Evolutionary conservation across 371 early-diverging fungal genomes (phyloP).

Genomic region (Blastocladiella emersonii): DNA sequence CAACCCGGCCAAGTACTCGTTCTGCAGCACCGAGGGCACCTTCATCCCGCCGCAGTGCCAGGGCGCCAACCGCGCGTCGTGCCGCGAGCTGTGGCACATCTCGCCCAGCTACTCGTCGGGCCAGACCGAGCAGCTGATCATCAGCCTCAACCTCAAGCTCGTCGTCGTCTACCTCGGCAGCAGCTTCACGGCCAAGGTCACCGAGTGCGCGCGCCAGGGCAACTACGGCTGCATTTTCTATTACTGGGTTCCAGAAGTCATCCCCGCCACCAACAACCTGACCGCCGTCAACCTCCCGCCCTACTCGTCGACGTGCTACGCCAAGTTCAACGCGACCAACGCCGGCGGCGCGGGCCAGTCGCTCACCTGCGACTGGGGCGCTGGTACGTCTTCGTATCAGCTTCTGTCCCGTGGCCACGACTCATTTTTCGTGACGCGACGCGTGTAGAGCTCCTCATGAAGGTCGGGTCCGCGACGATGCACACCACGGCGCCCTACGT

Average conservation of each 20-base stretch:
- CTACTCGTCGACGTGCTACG: not conserved
- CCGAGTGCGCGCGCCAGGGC: not conserved
- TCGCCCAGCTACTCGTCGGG: not conserved
- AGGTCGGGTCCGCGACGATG: not conserved
- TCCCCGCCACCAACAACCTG: not conserved
- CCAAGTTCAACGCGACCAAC: not conserved
- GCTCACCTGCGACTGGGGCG: not conserved
- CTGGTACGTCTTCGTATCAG: not conserved
- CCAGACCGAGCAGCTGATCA: not conserved
- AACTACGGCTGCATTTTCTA: not conserved
- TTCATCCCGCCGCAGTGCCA: constrained; percentile 1
- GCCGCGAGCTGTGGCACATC: not conserved
- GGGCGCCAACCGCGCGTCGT: not conserved
- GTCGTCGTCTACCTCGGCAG: not conserved
- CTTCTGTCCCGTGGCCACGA: no score
- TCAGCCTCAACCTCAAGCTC: not conserved
- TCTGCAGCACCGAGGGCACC: not conserved
- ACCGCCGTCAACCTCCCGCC: not conserved
- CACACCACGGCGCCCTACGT: not conserved
- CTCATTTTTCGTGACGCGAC: no score
- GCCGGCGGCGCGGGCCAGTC: not conserved
- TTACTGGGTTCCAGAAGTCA: not conserved
- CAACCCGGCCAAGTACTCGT: not conserved
- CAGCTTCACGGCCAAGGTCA: not conserved
- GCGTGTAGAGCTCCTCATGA: not conserved